These are phyloP conservation scores for Cyclotella sp. DNA, from an alignment of 108 stramenopile species.

Conservation along the genomic window DNA sequence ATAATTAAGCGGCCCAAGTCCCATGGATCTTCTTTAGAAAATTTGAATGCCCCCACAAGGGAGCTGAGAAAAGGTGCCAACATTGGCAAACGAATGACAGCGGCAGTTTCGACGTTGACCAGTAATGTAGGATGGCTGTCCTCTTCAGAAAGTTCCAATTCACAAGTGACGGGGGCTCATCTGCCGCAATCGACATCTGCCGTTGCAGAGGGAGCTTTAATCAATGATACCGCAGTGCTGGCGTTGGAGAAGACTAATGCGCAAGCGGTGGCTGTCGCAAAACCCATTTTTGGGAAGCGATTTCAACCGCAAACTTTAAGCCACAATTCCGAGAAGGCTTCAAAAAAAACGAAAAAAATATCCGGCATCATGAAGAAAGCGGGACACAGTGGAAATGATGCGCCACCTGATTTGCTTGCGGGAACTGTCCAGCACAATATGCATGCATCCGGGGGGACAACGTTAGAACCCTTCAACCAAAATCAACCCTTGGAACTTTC, in stretches of 20 bases:
- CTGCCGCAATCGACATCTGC: not conserved
- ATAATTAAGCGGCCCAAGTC: slow-evolving; percentile 20
- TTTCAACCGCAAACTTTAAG: too few species aligned
- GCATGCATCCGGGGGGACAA: not conserved
- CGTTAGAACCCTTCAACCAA: not conserved
- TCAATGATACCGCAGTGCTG: not conserved
- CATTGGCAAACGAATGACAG: slow-evolving; percentile 79
- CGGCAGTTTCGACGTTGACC: slow-evolving; percentile 63
- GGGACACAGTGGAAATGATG: too few species aligned
- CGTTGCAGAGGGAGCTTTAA: not conserved
- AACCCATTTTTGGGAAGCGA: too few species aligned
- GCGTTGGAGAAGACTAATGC: too few species aligned
- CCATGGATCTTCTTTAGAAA: slow-evolving; percentile 2
- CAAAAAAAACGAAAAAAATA: too few species aligned
- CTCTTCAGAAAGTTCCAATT: slow-evolving; percentile 24
- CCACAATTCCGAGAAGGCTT: too few species aligned
- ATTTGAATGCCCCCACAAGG: slow-evolving; percentile 1
- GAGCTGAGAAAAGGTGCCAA: slow-evolving; percentile 62
- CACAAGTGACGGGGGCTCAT: not conserved
- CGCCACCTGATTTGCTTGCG: too few species aligned
- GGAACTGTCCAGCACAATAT: not conserved
- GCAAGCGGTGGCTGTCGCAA: too few species aligned
- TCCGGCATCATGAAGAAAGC: too few species aligned
- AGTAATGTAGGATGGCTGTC: slow-evolving; percentile 25
- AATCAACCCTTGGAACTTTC: slow-evolving; percentile 1